These are phyloP conservation scores for Seiridium cupressi DNA, from an alignment of 2,329 filamentous ascomycete species.

Conservation along the genomic window DNA sequence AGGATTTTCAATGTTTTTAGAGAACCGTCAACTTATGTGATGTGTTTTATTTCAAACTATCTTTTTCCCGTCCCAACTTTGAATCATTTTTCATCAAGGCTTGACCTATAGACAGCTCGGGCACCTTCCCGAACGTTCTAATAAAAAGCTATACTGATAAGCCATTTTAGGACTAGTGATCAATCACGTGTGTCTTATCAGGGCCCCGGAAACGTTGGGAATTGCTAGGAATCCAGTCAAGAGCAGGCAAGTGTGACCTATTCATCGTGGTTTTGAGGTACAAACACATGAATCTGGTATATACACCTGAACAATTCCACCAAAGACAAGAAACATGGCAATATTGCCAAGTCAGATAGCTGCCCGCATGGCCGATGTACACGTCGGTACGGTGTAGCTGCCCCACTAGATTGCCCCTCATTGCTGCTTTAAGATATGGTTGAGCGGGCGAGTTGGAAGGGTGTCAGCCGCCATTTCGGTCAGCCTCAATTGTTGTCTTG, in stretches of 20 bases:
- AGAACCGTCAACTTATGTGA: no score
- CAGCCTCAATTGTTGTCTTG: no score
- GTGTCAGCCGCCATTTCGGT: background rate
- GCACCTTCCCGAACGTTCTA: slow-evolving; percentile 7
- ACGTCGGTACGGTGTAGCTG: slow-evolving; percentile 41
- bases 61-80: background rate
- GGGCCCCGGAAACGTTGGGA: background rate
- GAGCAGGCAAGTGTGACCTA: no score
- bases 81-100: background rate
- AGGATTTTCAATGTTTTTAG: no score
- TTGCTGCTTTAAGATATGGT: slow-evolving; percentile 56
- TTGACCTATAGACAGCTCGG: background rate
- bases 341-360: background rate
- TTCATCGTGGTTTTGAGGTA: no score
- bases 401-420: slow-evolving; percentile 57
- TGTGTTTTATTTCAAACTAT: background rate
- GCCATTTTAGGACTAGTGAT: background rate
- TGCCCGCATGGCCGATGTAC: slow-evolving; percentile 6
- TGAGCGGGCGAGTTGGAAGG: background rate
- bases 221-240: background rate
- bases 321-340: no score
- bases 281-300: no score
- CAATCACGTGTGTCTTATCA: background rate
- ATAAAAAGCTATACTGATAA: slow-evolving; percentile 2
- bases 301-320: no score